Evolutionary conservation across 345 rosid genomes (phyloP).

Genomic region (Litchi chinensis): DNA sequence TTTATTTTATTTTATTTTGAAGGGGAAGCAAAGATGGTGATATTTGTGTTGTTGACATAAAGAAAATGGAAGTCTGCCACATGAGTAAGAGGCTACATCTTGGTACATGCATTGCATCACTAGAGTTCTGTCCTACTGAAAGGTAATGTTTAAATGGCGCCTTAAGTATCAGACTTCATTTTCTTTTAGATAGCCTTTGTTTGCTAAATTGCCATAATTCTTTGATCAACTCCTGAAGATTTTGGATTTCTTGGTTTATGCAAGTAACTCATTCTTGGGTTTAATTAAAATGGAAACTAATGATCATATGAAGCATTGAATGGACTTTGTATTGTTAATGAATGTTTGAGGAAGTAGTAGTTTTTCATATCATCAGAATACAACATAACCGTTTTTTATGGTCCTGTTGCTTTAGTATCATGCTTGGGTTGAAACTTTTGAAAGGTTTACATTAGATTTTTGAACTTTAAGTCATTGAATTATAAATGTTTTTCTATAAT

Average conservation of each 20-base stretch:
- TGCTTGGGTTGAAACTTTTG: not conserved
- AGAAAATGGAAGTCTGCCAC: constrained; percentile 89
- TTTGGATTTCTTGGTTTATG: not conserved
- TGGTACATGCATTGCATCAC: constrained; percentile 64
- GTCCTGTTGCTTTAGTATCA: not conserved
- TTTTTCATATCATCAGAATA: not conserved
- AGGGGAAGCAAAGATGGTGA: constrained; percentile 98
- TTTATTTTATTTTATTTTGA: constrained; percentile 19
- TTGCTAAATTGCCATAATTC: not conserved
- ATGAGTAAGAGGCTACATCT: constrained; percentile 89
- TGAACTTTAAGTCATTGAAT: not conserved
- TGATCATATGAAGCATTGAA: not conserved
- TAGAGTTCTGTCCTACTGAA: constrained; percentile 84
- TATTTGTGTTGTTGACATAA: constrained; percentile 76
- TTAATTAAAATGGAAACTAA: not conserved
- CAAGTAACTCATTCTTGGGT: not conserved
- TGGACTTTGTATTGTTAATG: not conserved
- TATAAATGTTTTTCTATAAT: too few species aligned
- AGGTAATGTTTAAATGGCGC: constrained; percentile 46
- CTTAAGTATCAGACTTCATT: not conserved
- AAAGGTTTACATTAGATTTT: not conserved
- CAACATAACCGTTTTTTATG: not conserved
- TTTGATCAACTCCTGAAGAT: not conserved
- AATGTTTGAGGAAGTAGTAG: not conserved
- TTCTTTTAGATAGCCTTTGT: not conserved